Percentiles rank a stretch among this genome's conserved stretches.
Evolutionary conservation across 257 asterid species (phyloP).

Genomic region (Datura wrightii): DNA sequence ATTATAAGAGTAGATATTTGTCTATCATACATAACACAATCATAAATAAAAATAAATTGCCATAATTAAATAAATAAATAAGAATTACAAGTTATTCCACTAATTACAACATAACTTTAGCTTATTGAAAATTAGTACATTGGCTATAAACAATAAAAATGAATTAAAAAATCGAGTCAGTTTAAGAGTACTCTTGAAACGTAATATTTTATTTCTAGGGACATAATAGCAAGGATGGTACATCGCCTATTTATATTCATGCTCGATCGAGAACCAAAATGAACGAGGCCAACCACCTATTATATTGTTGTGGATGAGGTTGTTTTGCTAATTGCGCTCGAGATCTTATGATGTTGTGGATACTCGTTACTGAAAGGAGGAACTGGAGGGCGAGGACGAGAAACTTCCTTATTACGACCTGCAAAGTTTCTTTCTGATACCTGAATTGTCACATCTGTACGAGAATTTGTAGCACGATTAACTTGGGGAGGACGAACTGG

Average conservation of each 20-base stretch:
- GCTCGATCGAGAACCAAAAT: too few species aligned
- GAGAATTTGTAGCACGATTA: background rate
- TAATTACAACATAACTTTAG: background rate
- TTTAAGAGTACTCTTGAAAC: background rate
- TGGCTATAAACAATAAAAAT: background rate
- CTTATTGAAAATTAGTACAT: background rate
- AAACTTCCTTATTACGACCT: background rate
- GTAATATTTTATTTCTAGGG: too few species aligned
- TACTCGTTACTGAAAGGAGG: background rate
- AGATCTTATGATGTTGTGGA: background rate
- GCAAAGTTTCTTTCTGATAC: background rate
- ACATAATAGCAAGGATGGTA: too few species aligned
- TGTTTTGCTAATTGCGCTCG: too few species aligned
- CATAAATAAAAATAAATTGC: background rate
- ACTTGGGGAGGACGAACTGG: background rate
- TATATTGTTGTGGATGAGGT: background rate
- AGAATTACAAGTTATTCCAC: background rate
- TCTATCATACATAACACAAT: too few species aligned
- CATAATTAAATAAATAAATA: background rate
- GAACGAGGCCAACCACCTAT: too few species aligned
- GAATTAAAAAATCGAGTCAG: background rate
- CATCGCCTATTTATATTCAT: too few species aligned
- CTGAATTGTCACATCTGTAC: background rate
- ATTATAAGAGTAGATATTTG: too few species aligned
- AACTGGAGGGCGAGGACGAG: background rate